Base-by-base conservation (phyloP, 345 rosid species). In the Sonneratia alba region DNA sequence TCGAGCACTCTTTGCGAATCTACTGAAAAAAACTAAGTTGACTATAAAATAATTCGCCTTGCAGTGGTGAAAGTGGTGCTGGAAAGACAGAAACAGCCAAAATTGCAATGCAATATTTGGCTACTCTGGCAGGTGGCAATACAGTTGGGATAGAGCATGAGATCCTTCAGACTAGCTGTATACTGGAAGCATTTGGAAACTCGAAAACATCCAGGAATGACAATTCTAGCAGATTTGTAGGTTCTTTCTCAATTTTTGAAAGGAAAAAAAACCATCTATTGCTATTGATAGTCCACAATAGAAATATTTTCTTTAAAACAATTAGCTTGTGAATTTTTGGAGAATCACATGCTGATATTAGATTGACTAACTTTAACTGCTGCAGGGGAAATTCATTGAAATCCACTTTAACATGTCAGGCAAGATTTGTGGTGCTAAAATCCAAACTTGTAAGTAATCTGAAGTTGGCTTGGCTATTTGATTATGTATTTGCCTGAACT, bases 11-110 rank as follows among this genome's bases (percentile, higher is more conserved):
- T 45, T 68, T 66, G 21, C 24, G 43, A 18, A 42, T 64, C 71
- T 40, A 15, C 65, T 55, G 6, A 37, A 59, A 64, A 62, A 71
- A 7, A 72, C n/a, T 11, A 9, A 0, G 18, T 22, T 32, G 8
- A 14, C 21, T 8, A 32, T 13, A 4, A 5, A 27, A 36, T 37
- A n/a, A 24, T 45, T 70, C 45, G 65, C 65, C 76, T 71, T 82
- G 56, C 88, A 96, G 99, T 75, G 99, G 99, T 68, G 98, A 89
- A 87, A 92, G 98, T 82, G 99, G 99, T 68, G 86, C 99, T 70
- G 99, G 98, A 64, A 96, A 96, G 83, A 96, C 98, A 4, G 99
- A 96, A 85, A 96, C 99, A 16, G 97, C 96, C 70, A 96, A 90
- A 85, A 80, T 85, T 77, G 90, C 86, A 40, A 90, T 92, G 97